phyloP scores from a whole-genome alignment of 2,329 filamentous ascomycete genomes.

The Macrophomina tecta region DNA sequence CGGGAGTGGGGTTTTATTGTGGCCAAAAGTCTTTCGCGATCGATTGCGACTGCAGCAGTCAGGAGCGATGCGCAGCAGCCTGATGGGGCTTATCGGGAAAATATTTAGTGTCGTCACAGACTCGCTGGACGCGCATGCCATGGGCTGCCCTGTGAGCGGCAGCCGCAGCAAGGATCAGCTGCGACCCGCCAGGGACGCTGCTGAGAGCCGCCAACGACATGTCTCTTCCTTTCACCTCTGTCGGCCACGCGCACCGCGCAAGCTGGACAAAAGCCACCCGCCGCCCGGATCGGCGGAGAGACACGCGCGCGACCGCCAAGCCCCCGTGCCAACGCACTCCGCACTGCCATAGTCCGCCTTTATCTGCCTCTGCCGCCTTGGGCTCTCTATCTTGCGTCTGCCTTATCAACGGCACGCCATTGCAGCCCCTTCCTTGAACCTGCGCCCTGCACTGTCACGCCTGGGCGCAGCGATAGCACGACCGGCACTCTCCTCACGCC shows the following conservation, averaged over 20 bases:
- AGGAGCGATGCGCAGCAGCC: not conserved
- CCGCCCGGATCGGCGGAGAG: not conserved
- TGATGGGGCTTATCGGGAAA: constrained; percentile 13
- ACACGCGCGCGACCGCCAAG: not conserved
- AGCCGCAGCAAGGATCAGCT: constrained; percentile 1
- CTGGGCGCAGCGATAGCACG: not conserved
- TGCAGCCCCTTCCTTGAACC: not conserved
- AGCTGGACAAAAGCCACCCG: not conserved
- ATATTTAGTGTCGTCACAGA: constrained; percentile 11
- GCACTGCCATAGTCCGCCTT: not conserved
- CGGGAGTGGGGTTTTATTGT: constrained; percentile 24
- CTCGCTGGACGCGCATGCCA: not conserved
- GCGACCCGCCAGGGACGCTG: not conserved
- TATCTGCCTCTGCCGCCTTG: not conserved
- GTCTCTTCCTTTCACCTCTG: not conserved
- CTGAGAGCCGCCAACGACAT: constrained; percentile 15
- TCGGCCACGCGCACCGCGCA: constrained; percentile 3
- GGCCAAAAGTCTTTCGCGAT: constrained; percentile 18
- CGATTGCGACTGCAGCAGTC: not conserved
- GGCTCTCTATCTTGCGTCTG: not conserved
- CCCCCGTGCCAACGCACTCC: not conserved
- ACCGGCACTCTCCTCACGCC: not conserved
- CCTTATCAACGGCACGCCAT: constrained; percentile 10
- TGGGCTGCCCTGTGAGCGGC: not conserved
- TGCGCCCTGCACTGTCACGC: not conserved